A percentile compares a stretch with the other conserved stretches of the same genome.
These are phyloP conservation scores for Aspergillus nomiae DNA, from an alignment of 2,329 filamentous ascomycete genomes.

Conservation along the genomic window DNA sequence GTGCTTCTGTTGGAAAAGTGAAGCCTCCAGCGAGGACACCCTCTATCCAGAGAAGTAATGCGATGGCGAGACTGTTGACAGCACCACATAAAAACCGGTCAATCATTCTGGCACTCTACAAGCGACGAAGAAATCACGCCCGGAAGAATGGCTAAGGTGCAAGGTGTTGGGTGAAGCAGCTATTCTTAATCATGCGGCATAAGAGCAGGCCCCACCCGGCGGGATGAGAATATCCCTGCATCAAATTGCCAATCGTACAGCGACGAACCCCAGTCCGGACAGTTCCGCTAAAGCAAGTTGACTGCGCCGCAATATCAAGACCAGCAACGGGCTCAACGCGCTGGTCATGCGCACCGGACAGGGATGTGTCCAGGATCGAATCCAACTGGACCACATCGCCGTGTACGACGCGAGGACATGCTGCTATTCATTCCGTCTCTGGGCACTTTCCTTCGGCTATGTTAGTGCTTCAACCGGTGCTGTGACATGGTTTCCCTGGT, in stretches of 20 bases:
- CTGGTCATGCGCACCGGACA: background rate
- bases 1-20: conserved; percentile 1
- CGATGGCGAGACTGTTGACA: background rate
- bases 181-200: background rate
- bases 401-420: background rate
- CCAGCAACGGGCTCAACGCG: background rate
- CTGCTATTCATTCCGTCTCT: background rate
- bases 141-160: background rate
- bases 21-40: background rate
- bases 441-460: background rate
- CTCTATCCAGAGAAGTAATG: background rate
- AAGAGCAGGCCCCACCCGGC: background rate
- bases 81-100: no score
- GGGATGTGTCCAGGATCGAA: background rate
- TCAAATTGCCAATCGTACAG: background rate
- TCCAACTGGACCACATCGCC: background rate
- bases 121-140: background rate
- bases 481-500: background rate
- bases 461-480: background rate
- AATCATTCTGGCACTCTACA: background rate
- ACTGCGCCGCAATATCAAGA: background rate
- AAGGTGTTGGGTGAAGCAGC: background rate
- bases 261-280: background rate
- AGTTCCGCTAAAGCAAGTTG: background rate
- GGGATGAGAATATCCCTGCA: background rate